Evolutionary conservation across 805 yeast species (phyloP).

Genomic region (Starmerella kuoi): DNA sequence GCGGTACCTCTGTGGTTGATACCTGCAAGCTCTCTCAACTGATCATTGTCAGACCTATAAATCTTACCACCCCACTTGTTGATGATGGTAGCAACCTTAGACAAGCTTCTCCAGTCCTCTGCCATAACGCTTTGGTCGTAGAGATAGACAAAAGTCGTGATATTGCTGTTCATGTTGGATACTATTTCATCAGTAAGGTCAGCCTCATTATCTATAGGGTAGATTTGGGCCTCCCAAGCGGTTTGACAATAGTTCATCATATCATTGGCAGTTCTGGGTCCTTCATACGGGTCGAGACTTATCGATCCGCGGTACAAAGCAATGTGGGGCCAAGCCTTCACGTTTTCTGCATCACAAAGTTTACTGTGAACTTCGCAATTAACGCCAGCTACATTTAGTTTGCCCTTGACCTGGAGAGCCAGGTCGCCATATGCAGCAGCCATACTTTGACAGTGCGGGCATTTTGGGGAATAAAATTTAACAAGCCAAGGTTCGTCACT

Average conservation of each 20-base stretch:
- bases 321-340: slow-evolving; percentile 23
- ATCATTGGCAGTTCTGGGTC: slow-evolving; percentile 28
- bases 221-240: slow-evolving; percentile 24
- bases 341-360: slow-evolving; percentile 28
- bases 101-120: slow-evolving; percentile 33
- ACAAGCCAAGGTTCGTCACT: slow-evolving; percentile 31
- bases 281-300: slow-evolving; percentile 18
- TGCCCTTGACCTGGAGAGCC: slow-evolving; percentile 27
- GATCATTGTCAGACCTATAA: slow-evolving; percentile 14
- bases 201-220: slow-evolving; percentile 23
- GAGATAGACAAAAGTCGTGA: slow-evolving; percentile 30
- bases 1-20: slow-evolving; percentile 19
- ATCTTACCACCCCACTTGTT: slow-evolving; percentile 15
- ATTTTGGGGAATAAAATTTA: slow-evolving; percentile 33
- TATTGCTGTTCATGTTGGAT: slow-evolving; percentile 20
- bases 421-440: slow-evolving; percentile 30
- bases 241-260: slow-evolving; percentile 27
- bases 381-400: slow-evolving; percentile 32
- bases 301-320: slow-evolving; percentile 16
- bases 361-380: slow-evolving; percentile 29
- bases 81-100: slow-evolving; percentile 25
- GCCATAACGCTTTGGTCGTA: slow-evolving; percentile 30
- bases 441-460: slow-evolving; percentile 31
- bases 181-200: slow-evolving; percentile 22
- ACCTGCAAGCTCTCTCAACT: slow-evolving; percentile 17